Conservation (phyloP, 176 grass and related monocot species). For the Triticum monococcum region DNA sequence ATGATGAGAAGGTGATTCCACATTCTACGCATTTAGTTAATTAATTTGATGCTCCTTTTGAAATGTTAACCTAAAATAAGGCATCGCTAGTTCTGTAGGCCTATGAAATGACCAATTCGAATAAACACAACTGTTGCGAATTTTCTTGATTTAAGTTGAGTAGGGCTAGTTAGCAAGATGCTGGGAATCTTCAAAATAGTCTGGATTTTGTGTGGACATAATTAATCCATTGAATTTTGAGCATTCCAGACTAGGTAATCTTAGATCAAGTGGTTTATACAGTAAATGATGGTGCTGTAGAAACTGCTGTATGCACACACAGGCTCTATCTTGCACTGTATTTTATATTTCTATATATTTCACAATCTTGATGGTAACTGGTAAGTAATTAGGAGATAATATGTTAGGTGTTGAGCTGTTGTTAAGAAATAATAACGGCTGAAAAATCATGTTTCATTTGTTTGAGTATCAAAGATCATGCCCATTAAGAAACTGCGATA, state of each 20-base stretch:
- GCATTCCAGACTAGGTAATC: background rate
- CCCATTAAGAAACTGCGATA: background rate
- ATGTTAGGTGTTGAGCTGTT: background rate
- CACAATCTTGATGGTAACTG: background rate
- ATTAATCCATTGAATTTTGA: background rate
- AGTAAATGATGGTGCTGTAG: background rate
- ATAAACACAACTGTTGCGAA: background rate
- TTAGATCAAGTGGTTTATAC: conserved; percentile 4
- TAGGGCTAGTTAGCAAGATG: background rate
- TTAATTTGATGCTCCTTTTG: conserved; percentile 16
- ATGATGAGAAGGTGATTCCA: conserved; percentile 67
- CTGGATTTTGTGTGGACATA: background rate
- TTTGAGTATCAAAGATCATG: background rate
- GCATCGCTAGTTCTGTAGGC: background rate
- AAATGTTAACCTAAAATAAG: conserved; percentile 13
- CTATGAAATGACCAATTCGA: background rate
- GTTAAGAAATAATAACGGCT: conserved; percentile 11
- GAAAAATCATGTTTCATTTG: background rate
- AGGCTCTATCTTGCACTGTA: background rate
- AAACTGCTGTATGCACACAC: background rate
- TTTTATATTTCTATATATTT: background rate
- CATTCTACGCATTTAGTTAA: background rate
- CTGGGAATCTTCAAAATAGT: background rate
- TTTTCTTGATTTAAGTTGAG: conserved; percentile 17
- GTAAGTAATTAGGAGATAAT: conserved; percentile 10